Evolutionary conservation across 345 rosid species (phyloP), one percentile per base, ranked within the genome.

Genomic region (Gossypium mustelinum): DNA sequence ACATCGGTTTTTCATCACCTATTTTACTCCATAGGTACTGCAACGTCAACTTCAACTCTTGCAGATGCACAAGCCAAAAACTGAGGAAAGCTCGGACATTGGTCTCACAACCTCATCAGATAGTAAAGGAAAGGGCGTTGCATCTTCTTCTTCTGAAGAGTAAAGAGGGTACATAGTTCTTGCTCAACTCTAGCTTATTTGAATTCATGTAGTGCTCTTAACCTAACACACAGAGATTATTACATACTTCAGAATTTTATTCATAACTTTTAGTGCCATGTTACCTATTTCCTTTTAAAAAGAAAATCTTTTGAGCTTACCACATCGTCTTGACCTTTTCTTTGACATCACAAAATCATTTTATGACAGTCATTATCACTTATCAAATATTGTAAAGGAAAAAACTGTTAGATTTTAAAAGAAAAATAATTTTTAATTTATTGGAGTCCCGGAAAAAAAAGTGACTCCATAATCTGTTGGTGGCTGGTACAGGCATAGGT

Each of bases 121-220:
- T 45, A 16, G 25, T 78, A 81, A 86, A 73, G 89, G 89, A 47
- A 86, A 87, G 79, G 45, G 68, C 27, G 76, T 81, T 34, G 76
- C 69, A 16, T 69, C 84, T 10, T 45, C 81, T 24, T 47, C 62
- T 17, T 72, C n/a, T 44, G 74, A 61, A 69, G 79, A 77, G 54
- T 66, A 60, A 61, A 73, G 78, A 75, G 55, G 52, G 64, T 75
- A 67, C 45, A 67, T 75, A 75, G 64, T 41, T 18, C 29, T 73
- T 22, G 20, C 20, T 17, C n/a, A 18, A 56, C 11, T 20, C 20
- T 14, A 39, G 64, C 45, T 56, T 11, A 25, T 59, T 13, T 59
- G 64, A 59, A 59, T 25, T 59, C 25, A 39, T 25, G 39, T 59
- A 24, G 64, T 59, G 64, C 25, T 25, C 64, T 59, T 59, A 59